phyloP scores from a whole-genome alignment of 257 asterid genomes.

The Paraleonurus japonicus region DNA sequence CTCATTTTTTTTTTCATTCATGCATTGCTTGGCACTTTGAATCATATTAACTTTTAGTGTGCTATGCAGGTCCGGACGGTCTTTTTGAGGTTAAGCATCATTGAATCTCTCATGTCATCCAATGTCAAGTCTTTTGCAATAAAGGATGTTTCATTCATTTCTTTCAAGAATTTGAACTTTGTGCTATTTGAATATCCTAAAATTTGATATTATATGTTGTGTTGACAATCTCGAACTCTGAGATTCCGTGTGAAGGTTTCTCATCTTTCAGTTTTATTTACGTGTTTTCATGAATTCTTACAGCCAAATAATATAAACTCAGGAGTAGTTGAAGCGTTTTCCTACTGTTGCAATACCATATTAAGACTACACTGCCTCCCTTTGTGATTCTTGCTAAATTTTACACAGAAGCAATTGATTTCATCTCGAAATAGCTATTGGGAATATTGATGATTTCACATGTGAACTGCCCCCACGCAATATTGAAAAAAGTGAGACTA shows the following conservation, averaged over 20 bases:
- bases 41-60: not conserved
- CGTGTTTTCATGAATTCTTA: not conserved
- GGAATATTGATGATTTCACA: no score
- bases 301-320: not conserved
- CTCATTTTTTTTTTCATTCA: not conserved
- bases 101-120: constrained; percentile 14
- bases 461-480: no score
- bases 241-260: constrained; percentile 10
- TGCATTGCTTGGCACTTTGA: not conserved
- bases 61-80: constrained; percentile 81
- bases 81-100: constrained; percentile 65
- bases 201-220: not conserved
- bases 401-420: not conserved
- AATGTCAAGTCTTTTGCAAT: constrained; percentile 19
- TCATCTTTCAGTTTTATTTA: not conserved
- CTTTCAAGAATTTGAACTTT: constrained; percentile 19
- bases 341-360: not conserved
- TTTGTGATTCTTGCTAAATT: not conserved
- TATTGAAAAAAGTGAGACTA: no score
- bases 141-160: constrained; percentile 23
- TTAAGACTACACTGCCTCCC: not conserved
- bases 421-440: not conserved
- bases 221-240: not conserved
- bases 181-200: constrained; percentile 10
- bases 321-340: not conserved